Evolutionary conservation across 805 yeast genomes (phyloP).

Genomic region (Cyberlindnera xylosilytica): DNA sequence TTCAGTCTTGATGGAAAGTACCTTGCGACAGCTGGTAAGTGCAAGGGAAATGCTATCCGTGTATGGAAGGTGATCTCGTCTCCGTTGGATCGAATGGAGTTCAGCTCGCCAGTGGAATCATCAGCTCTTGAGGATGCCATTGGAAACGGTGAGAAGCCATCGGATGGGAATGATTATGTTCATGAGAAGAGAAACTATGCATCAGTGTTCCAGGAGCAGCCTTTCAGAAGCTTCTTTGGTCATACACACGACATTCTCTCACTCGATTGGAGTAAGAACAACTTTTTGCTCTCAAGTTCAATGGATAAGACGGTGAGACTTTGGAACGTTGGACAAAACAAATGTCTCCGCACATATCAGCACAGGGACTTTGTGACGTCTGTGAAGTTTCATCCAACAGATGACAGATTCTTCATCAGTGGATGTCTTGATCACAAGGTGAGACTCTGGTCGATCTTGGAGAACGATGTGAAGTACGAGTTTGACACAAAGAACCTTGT

Average conservation of each 20-base stretch:
- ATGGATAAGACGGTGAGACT: conserved; percentile 80
- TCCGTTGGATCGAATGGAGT: conserved; percentile 50
- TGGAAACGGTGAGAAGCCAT: background rate
- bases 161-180: background rate
- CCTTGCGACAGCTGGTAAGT: conserved; percentile 68
- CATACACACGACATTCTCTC: conserved; percentile 72
- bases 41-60: conserved; percentile 64
- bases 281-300: conserved; percentile 74
- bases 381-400: conserved; percentile 76
- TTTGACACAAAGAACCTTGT: conserved; percentile 62
- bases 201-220: conserved; percentile 73
- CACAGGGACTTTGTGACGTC: conserved; percentile 84
- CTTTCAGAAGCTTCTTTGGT: conserved; percentile 57
- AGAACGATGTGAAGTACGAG: conserved; percentile 57
- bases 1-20: conserved; percentile 80
- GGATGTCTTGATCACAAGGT: conserved; percentile 77
- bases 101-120: background rate
- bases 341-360: conserved; percentile 58
- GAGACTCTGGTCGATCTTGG: conserved; percentile 84
- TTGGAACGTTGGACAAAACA: conserved; percentile 77
- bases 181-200: conserved; percentile 42
- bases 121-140: background rate
- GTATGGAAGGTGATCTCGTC: conserved; percentile 81
- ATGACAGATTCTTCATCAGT: conserved; percentile 81
- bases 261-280: conserved; percentile 85